These are phyloP conservation scores for Ogataea ramenticola DNA, from an alignment of 805 yeast genomes.

Conservation along the genomic window DNA sequence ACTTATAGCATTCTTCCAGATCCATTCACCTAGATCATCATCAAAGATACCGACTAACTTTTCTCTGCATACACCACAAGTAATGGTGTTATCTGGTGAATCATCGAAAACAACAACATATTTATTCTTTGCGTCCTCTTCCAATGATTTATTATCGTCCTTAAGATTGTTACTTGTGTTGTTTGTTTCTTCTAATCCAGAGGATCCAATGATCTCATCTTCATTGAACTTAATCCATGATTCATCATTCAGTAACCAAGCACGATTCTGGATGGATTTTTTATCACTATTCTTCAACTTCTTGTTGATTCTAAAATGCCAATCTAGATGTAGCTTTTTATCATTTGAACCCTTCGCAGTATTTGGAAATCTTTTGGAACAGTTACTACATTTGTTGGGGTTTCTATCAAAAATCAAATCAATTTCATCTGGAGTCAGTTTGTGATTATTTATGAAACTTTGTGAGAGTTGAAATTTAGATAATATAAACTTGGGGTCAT, in stretches of 20 bases:
- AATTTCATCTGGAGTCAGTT: constrained; percentile 26
- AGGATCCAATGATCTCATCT: constrained; percentile 44
- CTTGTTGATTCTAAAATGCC: constrained; percentile 93
- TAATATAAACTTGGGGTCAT: constrained; percentile 4
- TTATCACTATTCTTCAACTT: constrained; percentile 43
- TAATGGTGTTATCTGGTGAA: constrained; percentile 45
- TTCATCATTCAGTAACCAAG: constrained; percentile 71
- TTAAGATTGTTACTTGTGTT: background rate
- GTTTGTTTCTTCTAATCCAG: constrained; percentile 7
- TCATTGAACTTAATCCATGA: constrained; percentile 75
- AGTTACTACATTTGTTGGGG: constrained; percentile 78
- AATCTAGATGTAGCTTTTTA: constrained; percentile 73
- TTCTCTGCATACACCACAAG: constrained; percentile 71
- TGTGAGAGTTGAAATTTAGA: constrained; percentile 22
- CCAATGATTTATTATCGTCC: constrained; percentile 6
- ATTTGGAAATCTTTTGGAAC: constrained; percentile 78
- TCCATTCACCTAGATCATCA: constrained; percentile 75
- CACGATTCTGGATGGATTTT: constrained; percentile 59
- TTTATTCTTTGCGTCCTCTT: constrained; percentile 31
- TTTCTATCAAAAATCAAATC: constrained; percentile 46
- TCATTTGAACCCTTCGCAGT: constrained; percentile 45
- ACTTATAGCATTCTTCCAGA: constrained; percentile 62
- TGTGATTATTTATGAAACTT: constrained; percentile 30
- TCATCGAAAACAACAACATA: constrained; percentile 65
- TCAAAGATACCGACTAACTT: constrained; percentile 55